Percentiles rank a stretch among this genome's conserved stretches.
Conservation (phyloP, 176 grass and related monocot species). For the Bonia amplexicaulis region DNA sequence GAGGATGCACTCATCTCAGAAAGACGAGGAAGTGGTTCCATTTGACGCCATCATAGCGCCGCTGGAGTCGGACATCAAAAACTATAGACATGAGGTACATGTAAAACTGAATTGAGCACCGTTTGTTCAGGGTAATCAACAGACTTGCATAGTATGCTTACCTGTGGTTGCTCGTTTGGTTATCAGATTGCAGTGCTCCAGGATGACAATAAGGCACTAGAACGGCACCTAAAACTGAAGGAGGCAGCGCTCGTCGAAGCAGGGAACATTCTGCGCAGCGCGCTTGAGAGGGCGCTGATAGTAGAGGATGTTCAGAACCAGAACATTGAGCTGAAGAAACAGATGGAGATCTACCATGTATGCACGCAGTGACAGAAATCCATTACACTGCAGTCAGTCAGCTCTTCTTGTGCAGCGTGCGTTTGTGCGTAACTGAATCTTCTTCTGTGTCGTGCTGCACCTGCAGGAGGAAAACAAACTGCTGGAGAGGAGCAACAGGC, state of each 20-base stretch:
- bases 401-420: not conserved
- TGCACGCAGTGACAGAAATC: not conserved
- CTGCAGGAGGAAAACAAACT: conserved; percentile 81
- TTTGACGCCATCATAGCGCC: conserved; percentile 73
- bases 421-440: not conserved
- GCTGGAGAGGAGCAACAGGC: conserved; percentile 71
- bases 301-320: conserved; percentile 86
- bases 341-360: conserved; percentile 92
- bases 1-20: conserved; percentile 64
- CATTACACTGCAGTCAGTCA: not conserved
- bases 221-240: conserved; percentile 74
- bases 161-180: not conserved
- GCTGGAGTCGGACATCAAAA: conserved; percentile 83
- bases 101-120: not conserved
- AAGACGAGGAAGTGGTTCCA: conserved; percentile 73
- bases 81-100: conserved; percentile 67
- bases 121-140: not conserved
- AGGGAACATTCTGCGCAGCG: conserved; percentile 60
- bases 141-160: not conserved
- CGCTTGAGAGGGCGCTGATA: conserved; percentile 79
- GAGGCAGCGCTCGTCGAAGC: conserved; percentile 81
- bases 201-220: conserved; percentile 82
- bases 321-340: conserved; percentile 71
- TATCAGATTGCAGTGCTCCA: conserved; percentile 68
- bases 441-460: not conserved